Evolutionary conservation across 768 basidiomycete genomes (phyloP), one percentile per base, ranked within the genome.

Genomic region (Trametes cinnabarina): DNA sequence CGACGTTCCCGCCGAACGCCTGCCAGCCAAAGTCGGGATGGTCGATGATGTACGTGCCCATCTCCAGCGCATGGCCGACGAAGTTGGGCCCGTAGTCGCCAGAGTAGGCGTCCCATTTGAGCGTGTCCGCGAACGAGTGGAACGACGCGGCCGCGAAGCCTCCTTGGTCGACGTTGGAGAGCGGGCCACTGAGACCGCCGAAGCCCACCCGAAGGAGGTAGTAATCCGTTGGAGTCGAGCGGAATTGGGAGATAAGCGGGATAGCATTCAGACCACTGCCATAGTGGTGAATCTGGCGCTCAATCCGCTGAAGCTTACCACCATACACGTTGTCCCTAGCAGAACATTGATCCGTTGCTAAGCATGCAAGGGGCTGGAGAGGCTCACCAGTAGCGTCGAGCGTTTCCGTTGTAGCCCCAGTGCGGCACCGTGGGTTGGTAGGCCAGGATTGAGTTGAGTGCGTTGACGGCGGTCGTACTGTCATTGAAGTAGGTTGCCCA

Each of bases 11-110:
- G 42, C 82, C 82, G 62, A 82, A 82, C 9, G 81, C 81, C 66
- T 83, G 81, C 82, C 82, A 83, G n/a, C 82, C 82, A 63, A 83
- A 83, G 61, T 77, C 75, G 19, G 81, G 80, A 54, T 83, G 81
- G 57, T 82, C 73, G 58, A 82, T 68, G 63, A 84, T 77, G 59
- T 66, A 71, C 15, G 67, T 68, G 22, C 71, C 71, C 54, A 77
- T 78, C 26, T 79, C 79, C 74, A 83, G 77, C 5, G 77, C 63
- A 65, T 80, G 79, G 11, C 82, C 81, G 48, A 80, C 80, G 65
- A 82, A 82, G 68, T 82, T 82, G 7, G 82, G 82, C 44, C 82
- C 82, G 62, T 83, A 84, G 64, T 84, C 82, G 47, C 82, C 82
- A 2, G 81, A 82, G 64, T 83, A 83, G 2, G 68, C 82, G 60